Conservation (phyloP, 2,329 filamentous ascomycete genomes). For the Pseudogymnoascus verrucosus region DNA sequence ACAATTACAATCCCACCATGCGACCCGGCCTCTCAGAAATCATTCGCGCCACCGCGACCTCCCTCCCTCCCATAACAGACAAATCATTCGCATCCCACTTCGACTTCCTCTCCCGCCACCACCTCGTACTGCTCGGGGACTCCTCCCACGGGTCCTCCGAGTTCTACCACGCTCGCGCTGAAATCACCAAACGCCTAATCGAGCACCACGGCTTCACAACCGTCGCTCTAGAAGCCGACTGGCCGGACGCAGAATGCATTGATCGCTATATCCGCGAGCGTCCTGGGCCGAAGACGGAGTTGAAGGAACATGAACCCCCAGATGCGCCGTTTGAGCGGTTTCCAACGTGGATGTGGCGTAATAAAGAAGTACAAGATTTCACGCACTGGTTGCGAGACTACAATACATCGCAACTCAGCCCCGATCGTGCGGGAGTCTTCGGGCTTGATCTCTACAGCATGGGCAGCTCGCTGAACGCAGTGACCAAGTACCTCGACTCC, state of each 20-base stretch:
- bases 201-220: conserved; percentile 42
- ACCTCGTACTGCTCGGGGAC: conserved; percentile 37
- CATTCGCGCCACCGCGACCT: conserved; percentile 29
- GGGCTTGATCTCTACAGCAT: conserved; percentile 46
- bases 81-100: conserved; percentile 13
- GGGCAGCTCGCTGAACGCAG: conserved; percentile 36
- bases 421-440: conserved; percentile 32
- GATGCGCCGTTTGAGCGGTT: conserved; percentile 39
- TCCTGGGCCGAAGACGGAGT: conserved; percentile 28
- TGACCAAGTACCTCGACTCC: conserved; percentile 40
- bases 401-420: not conserved
- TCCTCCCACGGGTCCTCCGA: conserved; percentile 47
- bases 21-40: conserved; percentile 23
- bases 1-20: not conserved
- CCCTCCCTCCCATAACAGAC: conserved; percentile 30
- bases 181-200: conserved; percentile 43
- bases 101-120: conserved; percentile 9
- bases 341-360: conserved; percentile 50
- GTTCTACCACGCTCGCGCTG: conserved; percentile 44
- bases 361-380: conserved; percentile 42
- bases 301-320: conserved; percentile 15
- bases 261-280: conserved; percentile 43
- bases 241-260: conserved; percentile 44
- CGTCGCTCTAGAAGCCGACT: conserved; percentile 45
- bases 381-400: conserved; percentile 42